Percentiles rank a stretch among this genome's conserved stretches.
Evolutionary conservation across 139 green algal species (phyloP).

Genomic region (Chlorella sp.): DNA sequence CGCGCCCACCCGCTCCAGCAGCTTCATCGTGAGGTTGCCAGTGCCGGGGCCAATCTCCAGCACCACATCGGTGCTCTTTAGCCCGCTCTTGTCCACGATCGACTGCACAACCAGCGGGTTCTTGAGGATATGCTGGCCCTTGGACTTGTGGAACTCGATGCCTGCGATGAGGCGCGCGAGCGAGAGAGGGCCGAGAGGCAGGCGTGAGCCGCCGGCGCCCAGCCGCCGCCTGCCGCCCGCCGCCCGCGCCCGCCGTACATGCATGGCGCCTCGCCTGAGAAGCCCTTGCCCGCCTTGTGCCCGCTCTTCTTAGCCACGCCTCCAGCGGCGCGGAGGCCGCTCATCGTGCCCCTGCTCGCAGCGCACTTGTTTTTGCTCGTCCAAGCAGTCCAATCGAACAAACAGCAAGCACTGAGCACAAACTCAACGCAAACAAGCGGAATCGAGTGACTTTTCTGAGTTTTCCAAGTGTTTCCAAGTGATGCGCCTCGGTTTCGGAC

Average conservation of each 20-base stretch:
- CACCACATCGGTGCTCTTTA: conserved; percentile 97
- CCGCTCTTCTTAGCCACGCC: conserved; percentile 75
- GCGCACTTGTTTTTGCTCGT: background rate
- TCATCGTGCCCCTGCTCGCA: too few relatives aligned
- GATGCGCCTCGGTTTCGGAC: too few relatives aligned
- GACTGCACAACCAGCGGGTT: conserved; percentile 95
- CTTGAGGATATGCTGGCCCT: conserved; percentile 99
- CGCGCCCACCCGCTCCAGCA: conserved; percentile 82
- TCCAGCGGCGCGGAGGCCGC: conserved; percentile 69
- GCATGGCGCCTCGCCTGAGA: conserved; percentile 54
- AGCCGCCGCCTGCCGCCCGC: background rate
- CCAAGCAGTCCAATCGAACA: background rate
- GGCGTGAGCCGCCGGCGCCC: too few relatives aligned
- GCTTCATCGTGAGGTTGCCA: conserved; percentile 96
- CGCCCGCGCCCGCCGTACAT: background rate
- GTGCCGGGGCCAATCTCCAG: conserved; percentile 98
- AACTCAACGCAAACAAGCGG: too few relatives aligned
- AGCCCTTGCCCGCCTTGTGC: conserved; percentile 58
- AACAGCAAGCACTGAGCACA: too few relatives aligned
- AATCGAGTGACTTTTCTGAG: too few relatives aligned
- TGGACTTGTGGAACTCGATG: conserved; percentile 98
- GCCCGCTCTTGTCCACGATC: conserved; percentile 96
- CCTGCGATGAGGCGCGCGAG: conserved; percentile 53
- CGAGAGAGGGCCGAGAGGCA: background rate
- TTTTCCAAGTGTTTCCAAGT: too few relatives aligned